Evolutionary conservation across 1,139 yeast species (phyloP).

Genomic region (Lodderomyces beijingensis): DNA sequence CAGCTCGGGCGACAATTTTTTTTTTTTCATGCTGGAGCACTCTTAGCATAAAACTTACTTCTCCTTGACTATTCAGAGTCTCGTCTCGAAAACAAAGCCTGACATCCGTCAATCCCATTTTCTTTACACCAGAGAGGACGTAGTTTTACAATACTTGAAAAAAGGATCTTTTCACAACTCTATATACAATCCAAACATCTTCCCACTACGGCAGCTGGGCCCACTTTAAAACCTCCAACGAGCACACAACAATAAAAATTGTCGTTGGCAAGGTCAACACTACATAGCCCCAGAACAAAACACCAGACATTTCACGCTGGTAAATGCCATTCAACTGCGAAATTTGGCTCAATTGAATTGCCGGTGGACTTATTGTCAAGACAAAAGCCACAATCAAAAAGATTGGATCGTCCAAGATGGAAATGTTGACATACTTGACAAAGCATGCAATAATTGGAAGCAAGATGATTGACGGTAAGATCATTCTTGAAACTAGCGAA

Average conservation of each 20-base stretch:
- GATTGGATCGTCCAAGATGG: conserved; percentile 80
- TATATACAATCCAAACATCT: no score
- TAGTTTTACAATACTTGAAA: no score
- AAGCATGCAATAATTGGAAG: conserved; percentile 64
- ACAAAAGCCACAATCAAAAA: conserved; percentile 73
- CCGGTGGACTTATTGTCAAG: conserved; percentile 77
- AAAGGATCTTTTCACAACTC: no score
- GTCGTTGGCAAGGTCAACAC: conserved; percentile 76
- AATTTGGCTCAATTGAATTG: conserved; percentile 78
- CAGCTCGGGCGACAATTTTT: no score
- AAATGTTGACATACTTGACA: conserved; percentile 61
- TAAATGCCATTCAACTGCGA: conserved; percentile 73
- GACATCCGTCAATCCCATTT: no score
- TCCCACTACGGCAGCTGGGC: conserved; percentile 17
- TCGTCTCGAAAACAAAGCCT: no score
- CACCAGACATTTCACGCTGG: conserved; percentile 82
- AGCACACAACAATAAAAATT: conserved; percentile 62
- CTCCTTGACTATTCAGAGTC: no score
- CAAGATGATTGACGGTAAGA: conserved; percentile 63
- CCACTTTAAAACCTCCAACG: conserved; percentile 62
- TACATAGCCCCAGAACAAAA: conserved; percentile 83
- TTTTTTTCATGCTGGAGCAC: no score
- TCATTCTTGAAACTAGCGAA: conserved; percentile 70
- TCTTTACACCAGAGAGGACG: no score
- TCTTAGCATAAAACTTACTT: no score